These are phyloP conservation scores for Melaleuca quinquenervia DNA, from an alignment of 345 rosid genomes.

Conservation along the genomic window DNA sequence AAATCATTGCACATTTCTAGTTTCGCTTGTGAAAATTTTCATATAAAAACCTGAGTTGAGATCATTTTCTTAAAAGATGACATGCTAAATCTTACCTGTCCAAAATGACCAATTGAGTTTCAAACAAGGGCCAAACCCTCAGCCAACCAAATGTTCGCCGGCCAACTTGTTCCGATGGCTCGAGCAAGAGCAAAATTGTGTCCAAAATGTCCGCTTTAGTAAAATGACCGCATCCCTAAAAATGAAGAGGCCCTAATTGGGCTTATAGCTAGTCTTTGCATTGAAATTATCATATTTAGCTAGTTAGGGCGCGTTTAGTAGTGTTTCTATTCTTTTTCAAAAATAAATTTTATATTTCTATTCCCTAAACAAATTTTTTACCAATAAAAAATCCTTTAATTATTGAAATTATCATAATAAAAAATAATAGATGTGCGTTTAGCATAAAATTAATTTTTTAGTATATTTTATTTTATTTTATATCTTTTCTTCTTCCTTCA, in stretches of 20 bases:
- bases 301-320: background rate
- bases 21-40: background rate
- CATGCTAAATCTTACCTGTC: background rate
- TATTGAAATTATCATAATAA: too few species aligned
- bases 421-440: too few species aligned
- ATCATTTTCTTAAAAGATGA: background rate
- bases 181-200: background rate
- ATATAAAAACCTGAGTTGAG: background rate
- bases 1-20: too few species aligned
- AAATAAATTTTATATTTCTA: too few species aligned
- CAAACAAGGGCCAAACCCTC: background rate
- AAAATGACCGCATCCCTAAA: background rate
- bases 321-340: too few species aligned
- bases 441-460: too few species aligned
- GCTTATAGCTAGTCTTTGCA: background rate
- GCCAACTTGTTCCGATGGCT: background rate
- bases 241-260: background rate
- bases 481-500: too few species aligned
- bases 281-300: background rate
- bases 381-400: too few species aligned
- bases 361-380: too few species aligned
- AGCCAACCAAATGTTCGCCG: background rate
- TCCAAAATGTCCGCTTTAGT: fast-evolving
- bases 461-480: too few species aligned
- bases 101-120: background rate